Evolutionary conservation across 2,329 filamentous ascomycete species (phyloP).

Genomic region (Neopestalotiopsis sp.): DNA sequence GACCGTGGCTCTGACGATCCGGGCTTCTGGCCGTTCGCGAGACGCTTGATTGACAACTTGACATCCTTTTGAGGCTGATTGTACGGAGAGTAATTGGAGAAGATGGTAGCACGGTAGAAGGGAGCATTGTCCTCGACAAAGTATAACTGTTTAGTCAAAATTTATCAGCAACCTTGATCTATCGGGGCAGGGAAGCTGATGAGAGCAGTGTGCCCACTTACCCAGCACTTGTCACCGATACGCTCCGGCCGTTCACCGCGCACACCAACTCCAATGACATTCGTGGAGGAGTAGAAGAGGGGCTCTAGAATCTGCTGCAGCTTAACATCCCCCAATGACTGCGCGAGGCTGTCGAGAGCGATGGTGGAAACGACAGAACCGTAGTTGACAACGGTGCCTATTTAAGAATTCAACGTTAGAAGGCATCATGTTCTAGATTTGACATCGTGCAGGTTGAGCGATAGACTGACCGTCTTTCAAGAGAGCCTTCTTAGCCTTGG

Average conservation of each 20-base stretch:
- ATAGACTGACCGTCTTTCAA: conserved; percentile 62
- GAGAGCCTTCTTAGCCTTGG: conserved; percentile 80
- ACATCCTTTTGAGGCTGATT: conserved; percentile 83
- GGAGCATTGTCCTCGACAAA: conserved; percentile 99
- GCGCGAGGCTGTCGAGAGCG: conserved; percentile 86
- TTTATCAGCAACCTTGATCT: too few relatives aligned
- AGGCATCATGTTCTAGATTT: too few relatives aligned
- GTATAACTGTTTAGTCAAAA: conserved; percentile 68
- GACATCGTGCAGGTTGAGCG: too few relatives aligned
- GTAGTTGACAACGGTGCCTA: conserved; percentile 86
- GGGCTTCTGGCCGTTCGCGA: conserved; percentile 84
- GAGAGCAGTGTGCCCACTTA: conserved; percentile 43
- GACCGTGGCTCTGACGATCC: conserved; percentile 73
- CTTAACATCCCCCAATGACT: conserved; percentile 86
- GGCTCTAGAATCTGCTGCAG: conserved; percentile 83
- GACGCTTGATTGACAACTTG: conserved; percentile 84
- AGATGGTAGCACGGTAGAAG: conserved; percentile 99
- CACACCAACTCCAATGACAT: conserved; percentile 95
- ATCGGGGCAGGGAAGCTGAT: too few relatives aligned
- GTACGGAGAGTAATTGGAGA: conserved; percentile 99
- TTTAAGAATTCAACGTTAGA: too few relatives aligned
- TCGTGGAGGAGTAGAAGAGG: conserved; percentile 95
- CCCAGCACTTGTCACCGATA: conserved; percentile 99
- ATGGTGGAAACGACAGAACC: conserved; percentile 94
- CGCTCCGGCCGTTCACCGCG: conserved; percentile 89